A percentile compares a stretch with the other conserved stretches of the same genome.
Evolutionary conservation across 1,139 yeast genomes (phyloP).

Genomic region (Lodderomyces beijingensis): DNA sequence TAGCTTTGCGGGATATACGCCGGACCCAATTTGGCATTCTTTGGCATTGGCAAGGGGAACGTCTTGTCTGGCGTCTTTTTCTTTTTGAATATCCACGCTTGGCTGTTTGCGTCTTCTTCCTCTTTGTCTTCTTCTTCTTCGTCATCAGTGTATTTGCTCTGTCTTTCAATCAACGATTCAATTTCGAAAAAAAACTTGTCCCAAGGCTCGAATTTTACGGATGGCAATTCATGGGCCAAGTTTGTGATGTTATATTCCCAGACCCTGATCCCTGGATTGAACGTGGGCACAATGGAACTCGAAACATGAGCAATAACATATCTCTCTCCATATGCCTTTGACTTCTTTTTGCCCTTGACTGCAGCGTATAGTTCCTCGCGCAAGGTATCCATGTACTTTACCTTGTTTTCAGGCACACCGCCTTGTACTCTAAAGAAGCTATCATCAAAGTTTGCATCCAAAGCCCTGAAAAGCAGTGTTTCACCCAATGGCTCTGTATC

Average conservation of each 20-base stretch:
- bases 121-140: slow-evolving; percentile 11
- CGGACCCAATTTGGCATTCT: slow-evolving; percentile 57
- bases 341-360: slow-evolving; percentile 38
- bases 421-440: slow-evolving; percentile 35
- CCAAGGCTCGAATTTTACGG: slow-evolving; percentile 43
- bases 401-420: slow-evolving; percentile 66
- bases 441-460: slow-evolving; percentile 14
- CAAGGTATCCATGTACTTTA: slow-evolving; percentile 52
- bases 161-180: slow-evolving; percentile 26
- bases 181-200: slow-evolving; percentile 48
- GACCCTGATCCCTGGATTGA: slow-evolving; percentile 74
- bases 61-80: slow-evolving; percentile 51
- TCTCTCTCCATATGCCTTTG: slow-evolving; percentile 50
- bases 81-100: slow-evolving; percentile 2
- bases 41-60: slow-evolving; percentile 63
- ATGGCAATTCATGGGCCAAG: slow-evolving; percentile 22
- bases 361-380: slow-evolving; percentile 49
- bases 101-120: too few relatives aligned
- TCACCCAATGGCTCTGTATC: slow-evolving; percentile 16
- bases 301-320: slow-evolving; percentile 68
- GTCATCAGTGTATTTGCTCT: slow-evolving; percentile 18
- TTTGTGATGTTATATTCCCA: slow-evolving; percentile 81
- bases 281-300: slow-evolving; percentile 81
- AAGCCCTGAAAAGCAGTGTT: slow-evolving; percentile 13
- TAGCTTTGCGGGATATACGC: slow-evolving; percentile 68